Base-by-base conservation (phyloP, 1,284 basidiomycete species). In the Ceratobasidium sp. region DNA sequence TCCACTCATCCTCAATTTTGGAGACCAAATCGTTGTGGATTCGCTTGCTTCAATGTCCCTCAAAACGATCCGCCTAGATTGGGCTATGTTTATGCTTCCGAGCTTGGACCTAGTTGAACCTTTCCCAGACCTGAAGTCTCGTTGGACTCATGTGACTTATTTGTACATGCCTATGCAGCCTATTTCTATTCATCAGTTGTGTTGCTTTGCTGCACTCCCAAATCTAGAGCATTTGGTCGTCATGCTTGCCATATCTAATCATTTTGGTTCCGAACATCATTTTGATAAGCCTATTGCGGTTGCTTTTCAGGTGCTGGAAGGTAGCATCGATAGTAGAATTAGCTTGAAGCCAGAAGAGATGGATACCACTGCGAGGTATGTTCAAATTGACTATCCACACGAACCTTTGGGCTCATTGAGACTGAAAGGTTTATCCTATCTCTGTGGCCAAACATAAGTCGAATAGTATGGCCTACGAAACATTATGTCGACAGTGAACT, bases 1-100 rank as follows among this genome's bases (percentile, higher is more conserved):
- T 26, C 21, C 23, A 34, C 10, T n/a, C 10, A 45, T 45, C 4
- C 18, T 45, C 43, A 45, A 4, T 3, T 18, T 6, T 8, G 43
- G 43, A 8, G 43, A 21, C 36, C n/a, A 23, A 32, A 45, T 28
- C 2, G 9, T 45, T 3, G 36, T 30, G 10, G 21, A 21, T n/a
- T 60, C 28, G 36, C 18, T 60, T 23, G 34, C 36, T 43, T 21
- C n/a, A 23, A 18, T 60, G 21, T 32, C 58, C 8, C 58, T 60
- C 9, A 32, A 60, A n/a, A 60, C 58, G 21, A 45, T 60, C 18
- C 23, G 58, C 39, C 45, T 60, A 21, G 58, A 43, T 43, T 26
- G 39, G 36, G 21, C 58, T 16, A 34, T 43, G 43, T 26, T n/a
- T 16, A 16, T 2, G 26, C 3, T 60, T 23, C 45, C 43, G 36